Percentiles rank a stretch among this genome's conserved stretches.
These are phyloP conservation scores for Paraleonurus japonicus DNA, from an alignment of 257 asterid species.

Conservation along the genomic window DNA sequence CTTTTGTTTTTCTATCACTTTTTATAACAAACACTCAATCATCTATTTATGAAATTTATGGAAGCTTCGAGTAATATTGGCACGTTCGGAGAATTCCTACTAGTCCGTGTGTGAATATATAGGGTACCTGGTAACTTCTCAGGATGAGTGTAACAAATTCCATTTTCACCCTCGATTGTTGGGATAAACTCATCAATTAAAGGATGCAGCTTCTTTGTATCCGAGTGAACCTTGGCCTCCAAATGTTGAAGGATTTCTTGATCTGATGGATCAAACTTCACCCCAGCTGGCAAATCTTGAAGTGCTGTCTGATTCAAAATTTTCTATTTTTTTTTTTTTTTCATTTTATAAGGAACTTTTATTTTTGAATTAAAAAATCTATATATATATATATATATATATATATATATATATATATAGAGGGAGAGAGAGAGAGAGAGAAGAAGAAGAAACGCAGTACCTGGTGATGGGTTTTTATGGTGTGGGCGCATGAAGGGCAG, in stretches of 20 bases:
- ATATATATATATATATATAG: too few species aligned
- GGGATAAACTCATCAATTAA: slow-evolving; percentile 61
- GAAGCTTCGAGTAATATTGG: neutral
- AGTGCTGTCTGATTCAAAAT: slow-evolving; percentile 23
- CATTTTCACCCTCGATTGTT: slow-evolving; percentile 55
- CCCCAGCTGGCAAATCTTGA: slow-evolving; percentile 59
- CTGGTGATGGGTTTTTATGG: slow-evolving; percentile 45
- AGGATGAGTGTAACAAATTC: slow-evolving; percentile 68
- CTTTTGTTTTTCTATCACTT: neutral
- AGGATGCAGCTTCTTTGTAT: slow-evolving; percentile 43
- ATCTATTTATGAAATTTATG: neutral
- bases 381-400: too few species aligned
- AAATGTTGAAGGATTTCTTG: slow-evolving; percentile 58
- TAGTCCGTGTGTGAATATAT: too few species aligned
- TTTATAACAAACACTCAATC: neutral
- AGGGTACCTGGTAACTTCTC: slow-evolving; percentile 51
- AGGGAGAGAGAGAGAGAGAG: too few species aligned
- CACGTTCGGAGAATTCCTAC: neutral
- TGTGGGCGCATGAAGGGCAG: slow-evolving; percentile 54
- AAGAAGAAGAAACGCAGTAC: slow-evolving; percentile 1
- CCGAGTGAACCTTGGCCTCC: slow-evolving; percentile 47
- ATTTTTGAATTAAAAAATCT: too few species aligned
- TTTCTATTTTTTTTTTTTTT: neutral
- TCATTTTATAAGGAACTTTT: too few species aligned
- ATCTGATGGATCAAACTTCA: slow-evolving; percentile 68